These are phyloP conservation scores for Protomyces gravidus DNA, from an alignment of 1,139 yeast genomes.

Conservation along the genomic window DNA sequence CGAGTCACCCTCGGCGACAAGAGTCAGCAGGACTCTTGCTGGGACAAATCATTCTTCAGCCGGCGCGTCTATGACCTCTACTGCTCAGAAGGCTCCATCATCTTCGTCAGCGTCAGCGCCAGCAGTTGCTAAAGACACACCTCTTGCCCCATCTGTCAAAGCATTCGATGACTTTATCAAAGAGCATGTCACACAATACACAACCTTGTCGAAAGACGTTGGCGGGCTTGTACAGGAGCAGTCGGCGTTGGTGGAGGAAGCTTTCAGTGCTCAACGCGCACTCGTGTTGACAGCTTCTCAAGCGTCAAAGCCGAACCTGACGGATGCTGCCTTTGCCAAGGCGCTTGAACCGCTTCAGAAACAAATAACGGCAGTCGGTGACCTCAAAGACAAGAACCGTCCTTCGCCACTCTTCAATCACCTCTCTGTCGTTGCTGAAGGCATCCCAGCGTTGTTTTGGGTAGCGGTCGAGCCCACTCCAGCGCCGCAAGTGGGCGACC, in stretches of 20 bases:
- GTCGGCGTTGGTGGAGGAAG: slow-evolving; percentile 47
- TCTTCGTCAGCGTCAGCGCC: not conserved
- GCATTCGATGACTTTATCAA: not conserved
- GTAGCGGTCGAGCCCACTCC: slow-evolving; percentile 67
- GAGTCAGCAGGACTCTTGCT: not conserved
- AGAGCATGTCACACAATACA: not conserved
- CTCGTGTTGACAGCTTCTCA: slow-evolving; percentile 58
- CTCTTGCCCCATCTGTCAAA: not conserved
- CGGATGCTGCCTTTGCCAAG: slow-evolving; percentile 43
- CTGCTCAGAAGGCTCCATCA: not conserved
- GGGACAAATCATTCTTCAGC: not conserved
- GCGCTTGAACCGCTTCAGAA: slow-evolving; percentile 67
- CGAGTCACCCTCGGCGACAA: not conserved
- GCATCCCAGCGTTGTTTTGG: slow-evolving; percentile 90
- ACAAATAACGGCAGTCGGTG: slow-evolving; percentile 54
- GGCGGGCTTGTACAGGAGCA: slow-evolving; percentile 31
- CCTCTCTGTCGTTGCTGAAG: slow-evolving; percentile 80
- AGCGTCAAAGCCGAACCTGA: slow-evolving; percentile 61
- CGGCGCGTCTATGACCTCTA: not conserved
- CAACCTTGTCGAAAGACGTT: not conserved
- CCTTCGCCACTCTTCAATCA: slow-evolving; percentile 62
- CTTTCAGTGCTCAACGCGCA: slow-evolving; percentile 56
- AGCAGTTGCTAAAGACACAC: not conserved
- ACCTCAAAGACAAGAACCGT: slow-evolving; percentile 70
- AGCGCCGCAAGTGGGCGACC: slow-evolving; percentile 68